Conservation (phyloP, 108 stramenopile species). For the Pseudonitzschia multistriata region DNA sequence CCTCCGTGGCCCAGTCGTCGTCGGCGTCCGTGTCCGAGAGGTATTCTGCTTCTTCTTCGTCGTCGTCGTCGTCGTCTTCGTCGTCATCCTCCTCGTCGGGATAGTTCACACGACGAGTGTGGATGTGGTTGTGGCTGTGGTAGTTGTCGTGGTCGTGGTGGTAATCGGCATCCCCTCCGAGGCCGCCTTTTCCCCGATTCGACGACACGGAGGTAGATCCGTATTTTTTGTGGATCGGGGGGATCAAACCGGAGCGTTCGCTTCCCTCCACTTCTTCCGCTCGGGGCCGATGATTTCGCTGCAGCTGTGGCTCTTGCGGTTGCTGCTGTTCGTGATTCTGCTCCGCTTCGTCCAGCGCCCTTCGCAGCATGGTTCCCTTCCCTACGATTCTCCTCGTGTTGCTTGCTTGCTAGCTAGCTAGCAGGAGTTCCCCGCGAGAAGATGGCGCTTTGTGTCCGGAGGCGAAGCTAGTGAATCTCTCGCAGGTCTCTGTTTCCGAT, state of each 20-base stretch:
- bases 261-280: not conserved
- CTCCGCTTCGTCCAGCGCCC: conserved; percentile 14
- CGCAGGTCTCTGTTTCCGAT: no score
- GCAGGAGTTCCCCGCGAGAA: no score
- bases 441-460: no score
- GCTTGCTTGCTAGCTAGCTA: no score
- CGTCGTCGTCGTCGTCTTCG: conserved; percentile 20
- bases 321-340: conserved; percentile 11
- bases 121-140: not conserved
- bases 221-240: not conserved
- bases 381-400: no score
- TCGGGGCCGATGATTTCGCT: not conserved
- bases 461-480: no score
- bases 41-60: conserved; percentile 33
- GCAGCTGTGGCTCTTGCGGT: not conserved
- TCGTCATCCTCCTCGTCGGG: not conserved
- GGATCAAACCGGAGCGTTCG: not conserved
- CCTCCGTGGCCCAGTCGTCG: conserved; percentile 10
- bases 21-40: conserved; percentile 17
- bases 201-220: not conserved
- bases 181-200: not conserved
- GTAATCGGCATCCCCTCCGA: not conserved
- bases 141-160: conserved; percentile 20
- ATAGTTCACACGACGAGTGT: not conserved
- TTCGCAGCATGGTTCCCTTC: conserved; percentile 16